Percentiles rank a stretch among this genome's conserved stretches.
Conservation (phyloP, 768 basidiomycete species). For the Podaxis sp. region DNA sequence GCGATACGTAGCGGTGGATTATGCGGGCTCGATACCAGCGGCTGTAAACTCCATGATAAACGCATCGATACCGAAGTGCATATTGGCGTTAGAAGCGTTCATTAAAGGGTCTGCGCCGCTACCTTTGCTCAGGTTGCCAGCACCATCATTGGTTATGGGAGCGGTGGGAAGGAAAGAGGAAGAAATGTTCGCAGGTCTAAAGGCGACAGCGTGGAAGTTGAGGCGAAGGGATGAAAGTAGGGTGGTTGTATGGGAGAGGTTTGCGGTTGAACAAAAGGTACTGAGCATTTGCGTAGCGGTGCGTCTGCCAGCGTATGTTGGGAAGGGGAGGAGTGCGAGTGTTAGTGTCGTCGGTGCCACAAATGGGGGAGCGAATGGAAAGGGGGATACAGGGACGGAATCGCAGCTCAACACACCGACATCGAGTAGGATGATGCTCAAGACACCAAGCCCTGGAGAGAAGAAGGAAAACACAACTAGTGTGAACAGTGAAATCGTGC, state of each 20-base stretch:
- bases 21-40: slow-evolving; percentile 79
- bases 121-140: slow-evolving; percentile 69
- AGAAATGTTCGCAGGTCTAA: slow-evolving; percentile 34
- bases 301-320: slow-evolving; percentile 23
- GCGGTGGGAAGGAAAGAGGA: slow-evolving; percentile 44
- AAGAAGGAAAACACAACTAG: not conserved
- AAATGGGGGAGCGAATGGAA: slow-evolving; percentile 11
- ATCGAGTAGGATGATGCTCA: slow-evolving; percentile 36
- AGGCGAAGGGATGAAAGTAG: slow-evolving; percentile 58
- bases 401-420: slow-evolving; percentile 30
- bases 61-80: slow-evolving; percentile 65
- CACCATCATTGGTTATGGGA: slow-evolving; percentile 56
- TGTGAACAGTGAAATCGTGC: not conserved
- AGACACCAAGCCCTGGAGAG: slow-evolving; percentile 20
- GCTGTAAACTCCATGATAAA: slow-evolving; percentile 88
- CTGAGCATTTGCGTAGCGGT: slow-evolving; percentile 55
- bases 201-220: slow-evolving; percentile 55
- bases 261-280: slow-evolving; percentile 44
- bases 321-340: slow-evolving; percentile 16
- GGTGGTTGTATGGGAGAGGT: slow-evolving; percentile 54
- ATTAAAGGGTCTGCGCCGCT: slow-evolving; percentile 58
- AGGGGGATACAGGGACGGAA: slow-evolving; percentile 4
- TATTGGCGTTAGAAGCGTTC: slow-evolving; percentile 72
- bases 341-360: slow-evolving; percentile 16
- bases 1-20: slow-evolving; percentile 81